phyloP scores from a whole-genome alignment of 305 asterid species.

The Solanum hybrid region DNA sequence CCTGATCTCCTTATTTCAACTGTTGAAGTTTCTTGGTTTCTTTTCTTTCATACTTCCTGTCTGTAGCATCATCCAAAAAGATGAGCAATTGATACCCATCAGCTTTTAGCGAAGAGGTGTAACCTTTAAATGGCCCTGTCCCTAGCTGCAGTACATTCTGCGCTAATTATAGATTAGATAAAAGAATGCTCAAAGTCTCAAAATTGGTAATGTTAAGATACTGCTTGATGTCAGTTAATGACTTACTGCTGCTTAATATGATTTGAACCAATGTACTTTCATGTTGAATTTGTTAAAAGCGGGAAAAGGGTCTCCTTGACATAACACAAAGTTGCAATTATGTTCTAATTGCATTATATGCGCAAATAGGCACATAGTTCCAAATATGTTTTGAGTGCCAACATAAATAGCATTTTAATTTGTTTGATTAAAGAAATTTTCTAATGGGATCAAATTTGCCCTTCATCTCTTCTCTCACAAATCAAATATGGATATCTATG shows the following conservation, averaged over 20 bases:
- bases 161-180: neutral
- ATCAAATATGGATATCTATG: neutral
- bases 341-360: neutral
- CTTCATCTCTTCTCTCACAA: neutral
- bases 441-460: neutral
- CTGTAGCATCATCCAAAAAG: neutral
- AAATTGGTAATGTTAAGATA: neutral
- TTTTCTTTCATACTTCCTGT: neutral
- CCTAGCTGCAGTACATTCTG: constrained; percentile 48
- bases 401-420: neutral
- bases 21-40: neutral
- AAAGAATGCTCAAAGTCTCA: neutral
- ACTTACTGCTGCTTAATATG: neutral
- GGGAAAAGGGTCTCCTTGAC: neutral
- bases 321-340: neutral
- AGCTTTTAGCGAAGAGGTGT: neutral
- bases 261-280: neutral
- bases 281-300: neutral
- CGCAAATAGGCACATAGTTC: neutral
- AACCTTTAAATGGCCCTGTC: constrained; percentile 17
- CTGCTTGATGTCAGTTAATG: neutral
- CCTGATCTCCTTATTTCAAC: neutral
- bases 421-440: neutral
- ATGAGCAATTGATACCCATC: neutral
- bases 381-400: neutral